Conservation (phyloP, 352 stramenopile genomes). For the Globisporangium canariense region DNA sequence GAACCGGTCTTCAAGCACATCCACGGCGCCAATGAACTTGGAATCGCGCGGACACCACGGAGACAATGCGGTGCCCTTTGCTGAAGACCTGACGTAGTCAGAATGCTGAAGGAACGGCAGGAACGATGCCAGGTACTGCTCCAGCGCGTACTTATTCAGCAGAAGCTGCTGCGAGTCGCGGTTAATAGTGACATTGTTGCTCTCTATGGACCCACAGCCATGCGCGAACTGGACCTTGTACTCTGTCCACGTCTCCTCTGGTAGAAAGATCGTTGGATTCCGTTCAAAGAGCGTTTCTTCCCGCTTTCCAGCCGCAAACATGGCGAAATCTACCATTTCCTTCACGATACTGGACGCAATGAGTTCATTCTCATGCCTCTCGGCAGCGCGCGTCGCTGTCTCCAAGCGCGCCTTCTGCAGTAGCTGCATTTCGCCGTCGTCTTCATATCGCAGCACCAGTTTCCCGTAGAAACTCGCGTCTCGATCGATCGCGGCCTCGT, state of each 20-base stretch:
- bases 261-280: constrained; percentile 37
- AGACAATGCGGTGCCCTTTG: constrained; percentile 19
- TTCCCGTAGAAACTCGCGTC: constrained; percentile 51
- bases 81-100: constrained; percentile 24
- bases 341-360: constrained; percentile 36
- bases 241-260: constrained; percentile 47
- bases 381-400: constrained; percentile 29
- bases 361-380: constrained; percentile 39
- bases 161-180: constrained; percentile 11
- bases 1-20: constrained; percentile 43
- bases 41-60: constrained; percentile 31
- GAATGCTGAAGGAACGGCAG: constrained; percentile 10
- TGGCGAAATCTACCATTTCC: constrained; percentile 55
- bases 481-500: constrained; percentile 38
- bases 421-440: constrained; percentile 47
- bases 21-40: constrained; percentile 43
- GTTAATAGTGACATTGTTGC: background rate
- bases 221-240: constrained; percentile 46
- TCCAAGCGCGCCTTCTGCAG: constrained; percentile 33
- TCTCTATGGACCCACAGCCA: background rate
- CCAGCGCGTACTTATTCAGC: constrained; percentile 34
- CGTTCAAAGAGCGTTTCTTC: constrained; percentile 44
- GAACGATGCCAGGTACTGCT: constrained; percentile 46
- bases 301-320: constrained; percentile 46
- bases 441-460: constrained; percentile 58